Evolutionary conservation across 108 stramenopile species (phyloP).

Genomic region (Seminavis robusta): DNA sequence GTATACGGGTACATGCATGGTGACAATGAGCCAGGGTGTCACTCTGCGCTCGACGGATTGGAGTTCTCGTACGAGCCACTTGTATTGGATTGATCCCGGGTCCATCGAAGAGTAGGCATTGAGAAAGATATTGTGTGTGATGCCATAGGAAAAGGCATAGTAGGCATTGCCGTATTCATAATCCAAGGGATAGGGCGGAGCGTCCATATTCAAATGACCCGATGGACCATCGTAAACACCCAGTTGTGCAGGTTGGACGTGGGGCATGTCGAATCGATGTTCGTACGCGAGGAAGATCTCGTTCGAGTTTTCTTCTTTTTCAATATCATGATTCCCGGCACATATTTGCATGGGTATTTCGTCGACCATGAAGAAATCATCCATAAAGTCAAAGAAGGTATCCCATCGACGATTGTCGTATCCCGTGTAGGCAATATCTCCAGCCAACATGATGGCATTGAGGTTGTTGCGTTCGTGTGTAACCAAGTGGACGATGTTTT

Average conservation of each 20-base stretch:
- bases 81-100: constrained; percentile 63
- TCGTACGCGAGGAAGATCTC: constrained; percentile 77
- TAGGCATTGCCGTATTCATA: constrained; percentile 86
- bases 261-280: constrained; percentile 77
- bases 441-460: constrained; percentile 59
- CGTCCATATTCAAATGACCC: constrained; percentile 43
- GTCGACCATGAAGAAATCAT: constrained; percentile 45
- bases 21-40: constrained; percentile 83
- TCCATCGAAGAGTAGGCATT: constrained; percentile 70
- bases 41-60: constrained; percentile 52
- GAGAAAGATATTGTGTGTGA: constrained; percentile 67
- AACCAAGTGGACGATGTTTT: constrained; percentile 34
- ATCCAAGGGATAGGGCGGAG: constrained; percentile 55
- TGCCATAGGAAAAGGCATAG: constrained; percentile 70
- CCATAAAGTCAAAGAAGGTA: constrained; percentile 79
- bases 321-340: constrained; percentile 72
- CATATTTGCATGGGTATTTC: constrained; percentile 39
- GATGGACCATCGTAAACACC: constrained; percentile 42
- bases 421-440: constrained; percentile 80
- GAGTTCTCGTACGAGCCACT: constrained; percentile 71
- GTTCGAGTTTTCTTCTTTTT: constrained; percentile 35
- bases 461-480: constrained; percentile 18
- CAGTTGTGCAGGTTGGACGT: constrained; percentile 47
- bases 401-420: constrained; percentile 76
- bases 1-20: constrained; percentile 82